These are phyloP conservation scores for Pleurozium schreberi DNA, from an alignment of 225 moss, liverwort and hornwort genomes.

Conservation along the genomic window DNA sequence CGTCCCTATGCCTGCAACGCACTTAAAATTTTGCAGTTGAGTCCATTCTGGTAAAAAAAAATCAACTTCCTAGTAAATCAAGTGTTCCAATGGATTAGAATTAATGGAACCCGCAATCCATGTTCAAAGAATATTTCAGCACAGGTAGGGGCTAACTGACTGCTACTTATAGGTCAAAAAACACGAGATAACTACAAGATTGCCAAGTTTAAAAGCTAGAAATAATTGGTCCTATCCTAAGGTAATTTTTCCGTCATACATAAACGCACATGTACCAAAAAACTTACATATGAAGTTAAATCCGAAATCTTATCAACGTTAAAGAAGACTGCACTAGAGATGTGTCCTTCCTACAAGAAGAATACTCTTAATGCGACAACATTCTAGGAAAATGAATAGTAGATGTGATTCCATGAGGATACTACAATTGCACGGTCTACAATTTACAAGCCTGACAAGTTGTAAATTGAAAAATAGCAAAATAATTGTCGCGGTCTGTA, in stretches of 20 bases:
- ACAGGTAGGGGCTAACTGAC: not conserved
- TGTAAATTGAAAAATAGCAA: not conserved
- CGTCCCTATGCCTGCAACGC: no score
- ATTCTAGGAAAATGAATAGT: not conserved
- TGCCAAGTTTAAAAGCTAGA: not conserved
- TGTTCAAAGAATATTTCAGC: no score
- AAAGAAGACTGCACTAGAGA: constrained; percentile 53
- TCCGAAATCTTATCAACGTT: constrained; percentile 39
- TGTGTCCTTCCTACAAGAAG: constrained; percentile 30
- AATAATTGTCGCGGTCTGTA: not conserved
- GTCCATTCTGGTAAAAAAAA: no score
- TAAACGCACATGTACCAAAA: not conserved
- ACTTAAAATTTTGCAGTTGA: no score
- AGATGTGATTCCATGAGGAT: not conserved
- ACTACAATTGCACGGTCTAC: not conserved
- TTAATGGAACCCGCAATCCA: no score
- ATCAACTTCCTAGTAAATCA: no score
- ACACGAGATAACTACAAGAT: not conserved
- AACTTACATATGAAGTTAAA: constrained; percentile 42
- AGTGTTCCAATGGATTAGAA: no score
- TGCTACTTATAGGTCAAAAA: not conserved
- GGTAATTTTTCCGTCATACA: not conserved
- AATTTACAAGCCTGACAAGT: not conserved
- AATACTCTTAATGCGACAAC: not conserved
- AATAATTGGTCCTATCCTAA: not conserved